Evolutionary conservation across 2,329 filamentous ascomycete genomes (phyloP), one percentile per base, ranked within the genome.

Genomic region (Colletotrichum truncatum): DNA sequence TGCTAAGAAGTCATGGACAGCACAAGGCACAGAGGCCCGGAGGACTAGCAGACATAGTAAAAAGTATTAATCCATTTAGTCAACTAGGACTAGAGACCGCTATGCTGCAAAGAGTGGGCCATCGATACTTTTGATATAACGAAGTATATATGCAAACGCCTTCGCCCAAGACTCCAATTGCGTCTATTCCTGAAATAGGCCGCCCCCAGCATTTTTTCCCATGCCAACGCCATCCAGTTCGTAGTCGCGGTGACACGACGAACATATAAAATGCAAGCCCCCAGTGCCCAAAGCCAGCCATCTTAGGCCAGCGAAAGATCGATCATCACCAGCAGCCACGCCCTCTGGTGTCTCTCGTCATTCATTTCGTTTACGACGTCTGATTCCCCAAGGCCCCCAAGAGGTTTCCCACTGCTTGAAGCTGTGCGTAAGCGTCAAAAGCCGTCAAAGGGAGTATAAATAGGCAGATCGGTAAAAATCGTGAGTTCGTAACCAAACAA

Each of bases 341-440:
- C 30, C 41, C 34, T 23, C 32, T 21, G 30, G 4, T 36, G 26
- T 43, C 30, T 25, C 14, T 28, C 46, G 28, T 14, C 8, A 39
- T 49, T 12, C 7, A 3, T 34, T 56, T 49, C 39, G 26, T 36
- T 18, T n/a, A n/a, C 21, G 18, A 26, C 23, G 10, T 9, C 18
- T 48, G 57, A 30, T 34, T 48, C 48, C 45, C 21, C 62, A 16
- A 43, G 32, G 49, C 57, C 34, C 43, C 43, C 36, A 11, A 45
- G 21, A 26, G 28, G 21, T 55, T 23, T 45, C 34, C 36, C 43
- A 49, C 49, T 66, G 43, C 28, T 36, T 51, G 34, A 62, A 63
- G 63, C 57, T 66, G 34, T 56, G 49, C 57, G 63, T 63, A 63
- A 66, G 57, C 49, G 43, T 56, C 51, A 51, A 63, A n/a, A 43